Base-by-base conservation (phyloP, 108 stramenopile species). In the Aurantiochytrium sp. region DNA sequence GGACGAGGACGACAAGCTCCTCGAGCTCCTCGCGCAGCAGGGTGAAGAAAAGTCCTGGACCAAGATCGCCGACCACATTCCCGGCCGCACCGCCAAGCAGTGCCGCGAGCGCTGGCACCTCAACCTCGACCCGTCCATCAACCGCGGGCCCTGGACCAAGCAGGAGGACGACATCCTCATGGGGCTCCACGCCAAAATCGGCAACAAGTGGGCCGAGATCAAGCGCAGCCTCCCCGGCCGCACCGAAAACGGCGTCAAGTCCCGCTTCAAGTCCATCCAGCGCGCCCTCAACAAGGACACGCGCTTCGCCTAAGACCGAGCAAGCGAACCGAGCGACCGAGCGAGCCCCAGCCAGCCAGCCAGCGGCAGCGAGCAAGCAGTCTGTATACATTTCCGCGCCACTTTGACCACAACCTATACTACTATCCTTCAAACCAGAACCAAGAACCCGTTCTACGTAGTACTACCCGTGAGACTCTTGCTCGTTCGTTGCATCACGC, bases 101-200 rank as follows among this genome's bases (percentile, higher is more conserved):
- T 85, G 85, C 85, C 10, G 85, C 17, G 85, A 85, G 52, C 85
- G 85, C 10, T 98, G 96, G 95, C 90, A 94, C 85, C 97, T 97
- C 90, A 91, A 91, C 85, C 92, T 98, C 24, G 95, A 97, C 90
- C 98, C 97, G 19, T 90, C 92, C 65, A 97, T 98, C 87, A 95
- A 92, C 87, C 96, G 95, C 90, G 95, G 91, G 54, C 94, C 95
- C 39, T 98, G 98, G 98, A 93, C 90, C 52, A 87, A 86, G 68
- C 95, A 96, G 50, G 98, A 98, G 89, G 97, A 98, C 88, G 55
- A 52, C n/a, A 90, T 93, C 42, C 55, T 94, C 31, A 19, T 87
- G 48, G 31, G 36, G 0, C 52, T 54, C 12, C 31, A 87, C 15
- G 68, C 86, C 22, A 81, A 87, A 6, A 32, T 88, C 24, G 87